Evolutionary conservation across 2,329 filamentous ascomycete species (phyloP), one percentile per base, ranked within the genome.

Genomic region (Diplodia mutila): DNA sequence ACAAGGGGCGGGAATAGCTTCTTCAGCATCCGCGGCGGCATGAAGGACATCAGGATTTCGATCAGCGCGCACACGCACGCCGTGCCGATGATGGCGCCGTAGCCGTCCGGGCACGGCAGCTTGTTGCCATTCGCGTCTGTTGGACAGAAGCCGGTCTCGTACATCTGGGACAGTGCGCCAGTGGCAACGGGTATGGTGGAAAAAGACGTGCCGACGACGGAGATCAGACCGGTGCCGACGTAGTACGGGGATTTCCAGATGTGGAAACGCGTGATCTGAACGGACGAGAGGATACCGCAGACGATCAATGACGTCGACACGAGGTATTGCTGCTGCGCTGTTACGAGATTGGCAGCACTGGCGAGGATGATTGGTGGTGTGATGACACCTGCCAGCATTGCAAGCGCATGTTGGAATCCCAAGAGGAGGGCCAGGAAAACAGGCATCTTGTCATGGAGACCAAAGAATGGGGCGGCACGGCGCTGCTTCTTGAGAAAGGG

Each of bases 291-390:
- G 51, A 92, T 84, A 32, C 91, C 92, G 3, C 90, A 92, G 4
- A 94, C 91, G 70, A 96, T 93, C 67, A 94, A 81, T 0, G 91
- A 88, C 0, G 90, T 90, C 5, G 91, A 93, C 6, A 94, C 91
- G 2, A 94, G 87, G 74, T 96, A 95, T 73, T 93, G 90, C 70
- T 90, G 87, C 57, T 89, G 80, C 0, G 83, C 84, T 0, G 82
- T 73, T 3, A 80, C 77, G 7, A 95, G 82, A 72, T 93, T 90
- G 68, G 89, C 90, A 21, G 69, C 29, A 18, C 85, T 84, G 2
- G 87, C 80, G 68, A 95, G 86, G 69, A 94, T 89, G 66, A 95
- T 86, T 1, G 92, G 91, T 42, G 92, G 92, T 2, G 91, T 91
- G 69, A 95, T 93, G 72, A 94, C 85, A 68, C 82, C 82, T 34